Conservation (phyloP, 2,329 filamentous ascomycete species). For the Tolypocladium pustulatum region DNA sequence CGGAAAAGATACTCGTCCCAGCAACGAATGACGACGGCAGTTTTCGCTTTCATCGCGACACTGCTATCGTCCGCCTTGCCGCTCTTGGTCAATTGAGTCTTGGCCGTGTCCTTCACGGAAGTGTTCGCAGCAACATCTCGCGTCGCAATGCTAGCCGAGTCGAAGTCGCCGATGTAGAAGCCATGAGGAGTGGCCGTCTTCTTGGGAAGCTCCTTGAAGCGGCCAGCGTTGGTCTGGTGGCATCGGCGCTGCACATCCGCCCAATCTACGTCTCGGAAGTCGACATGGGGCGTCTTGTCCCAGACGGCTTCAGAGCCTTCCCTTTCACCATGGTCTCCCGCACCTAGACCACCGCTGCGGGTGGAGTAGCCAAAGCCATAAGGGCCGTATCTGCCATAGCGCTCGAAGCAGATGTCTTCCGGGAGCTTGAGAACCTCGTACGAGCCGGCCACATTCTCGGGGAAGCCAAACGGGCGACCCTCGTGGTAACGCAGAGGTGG, state of each 20-base stretch:
- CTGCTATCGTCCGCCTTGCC: conserved; percentile 1
- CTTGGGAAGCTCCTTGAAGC: conserved; percentile 46
- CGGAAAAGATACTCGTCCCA: conserved; percentile 75
- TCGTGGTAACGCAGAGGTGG: conserved; percentile 64
- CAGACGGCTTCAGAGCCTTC: conserved; percentile 76
- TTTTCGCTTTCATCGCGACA: conserved; percentile 27
- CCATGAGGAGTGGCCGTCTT: conserved; percentile 33
- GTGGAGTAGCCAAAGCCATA: conserved; percentile 84
- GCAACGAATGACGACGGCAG: conserved; percentile 70
- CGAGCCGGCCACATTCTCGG: conserved; percentile 76
- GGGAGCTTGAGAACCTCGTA: conserved; percentile 70
- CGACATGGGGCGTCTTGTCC: conserved; percentile 59
- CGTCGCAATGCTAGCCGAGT: not conserved
- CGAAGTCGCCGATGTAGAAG: conserved; percentile 31
- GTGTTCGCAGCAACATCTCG: not conserved
- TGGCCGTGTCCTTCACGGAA: conserved; percentile 1
- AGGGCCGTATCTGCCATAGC: conserved; percentile 76
- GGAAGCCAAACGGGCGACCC: conserved; percentile 75
- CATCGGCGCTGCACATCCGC: conserved; percentile 67
- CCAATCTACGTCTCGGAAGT: conserved; percentile 72
- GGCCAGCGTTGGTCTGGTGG: conserved; percentile 55
- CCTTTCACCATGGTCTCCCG: conserved; percentile 74
- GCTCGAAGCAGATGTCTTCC: conserved; percentile 85
- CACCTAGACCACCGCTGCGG: conserved; percentile 68
- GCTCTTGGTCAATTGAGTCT: conserved; percentile 1